Evolutionary conservation across 345 rosid species (phyloP), one percentile per base, ranked within the genome.

Genomic region (Brassica nigra): DNA sequence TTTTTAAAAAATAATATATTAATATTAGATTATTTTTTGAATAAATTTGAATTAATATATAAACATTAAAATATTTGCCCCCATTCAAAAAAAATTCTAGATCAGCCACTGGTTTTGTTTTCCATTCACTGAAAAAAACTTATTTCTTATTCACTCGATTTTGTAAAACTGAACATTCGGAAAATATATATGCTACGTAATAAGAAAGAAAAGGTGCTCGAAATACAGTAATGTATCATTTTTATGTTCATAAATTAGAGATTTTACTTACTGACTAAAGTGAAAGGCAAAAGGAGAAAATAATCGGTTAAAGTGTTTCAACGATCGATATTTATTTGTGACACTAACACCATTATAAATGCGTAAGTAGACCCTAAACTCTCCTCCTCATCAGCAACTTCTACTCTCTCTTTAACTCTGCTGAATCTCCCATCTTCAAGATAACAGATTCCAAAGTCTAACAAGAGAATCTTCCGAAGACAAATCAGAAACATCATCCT

Each of bases 271-370:
- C 3, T 39, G 47, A 39, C 14, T 39, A 10, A 39, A 39, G 47
- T 10, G 47, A 39, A 39, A 39, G 14, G 12, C 47, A 39, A 39
- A 39, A 37, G 44, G 44, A 37, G 11, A 37, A 37, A 37, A 37
- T 2, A 37, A 37, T 37, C 44, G 44, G 8, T 37, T 37, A 10
- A 10, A 42, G 29, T 29, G 11, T 39, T 62, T 62, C 67, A 67
- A 57, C 1, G 23, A 67, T 67, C 1, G n/a, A 57, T 67, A 67
- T 42, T 62, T n/a, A 27, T 15, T 3, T 6, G 31, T 49, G 15
- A n/a, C 15, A 39, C 47, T 39, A n/a, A 69, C 55, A 20, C 64
- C 75, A 70, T 23, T 77, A 71, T 73, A 74, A 73, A 78, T 73
- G 73, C 11, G 6, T 29, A 78, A 58, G 68, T 58, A 70, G 18